phyloP scores from a whole-genome alignment of 176 grass and related monocot species.

The Cocos nucifera region DNA sequence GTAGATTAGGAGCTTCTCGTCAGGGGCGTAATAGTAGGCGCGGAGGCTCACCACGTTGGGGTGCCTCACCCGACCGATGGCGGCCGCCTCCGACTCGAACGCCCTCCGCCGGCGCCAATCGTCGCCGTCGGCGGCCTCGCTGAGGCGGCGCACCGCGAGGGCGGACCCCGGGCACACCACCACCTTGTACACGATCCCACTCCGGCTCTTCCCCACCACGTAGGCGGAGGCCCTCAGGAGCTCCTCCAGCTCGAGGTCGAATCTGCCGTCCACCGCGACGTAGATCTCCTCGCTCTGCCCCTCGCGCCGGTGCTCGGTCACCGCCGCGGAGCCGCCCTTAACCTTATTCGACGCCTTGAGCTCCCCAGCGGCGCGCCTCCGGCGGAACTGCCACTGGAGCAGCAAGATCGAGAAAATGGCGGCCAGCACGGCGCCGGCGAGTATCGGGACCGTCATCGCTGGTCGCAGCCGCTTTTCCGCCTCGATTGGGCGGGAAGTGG shows the following conservation, averaged over 20 bases:
- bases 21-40: constrained; percentile 94
- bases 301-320: constrained; percentile 31
- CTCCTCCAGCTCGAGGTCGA: constrained; percentile 89
- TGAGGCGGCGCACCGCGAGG: constrained; percentile 76
- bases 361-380: constrained; percentile 31
- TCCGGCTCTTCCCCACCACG: constrained; percentile 85
- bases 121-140: constrained; percentile 65
- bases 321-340: constrained; percentile 23
- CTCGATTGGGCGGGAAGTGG: constrained; percentile 21
- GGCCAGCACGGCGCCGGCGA: constrained; percentile 37
- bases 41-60: constrained; percentile 77
- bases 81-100: constrained; percentile 67
- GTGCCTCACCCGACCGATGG: constrained; percentile 65
- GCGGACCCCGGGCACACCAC: constrained; percentile 39
- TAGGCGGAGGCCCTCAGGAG: constrained; percentile 80
- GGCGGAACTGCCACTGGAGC: constrained; percentile 80
- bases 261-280: constrained; percentile 75
- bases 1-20: constrained; percentile 98
- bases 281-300: constrained; percentile 69
- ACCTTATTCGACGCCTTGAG: constrained; percentile 42
- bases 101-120: constrained; percentile 65
- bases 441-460: constrained; percentile 39
- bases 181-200: constrained; percentile 86
- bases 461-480: constrained; percentile 26
- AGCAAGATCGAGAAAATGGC: constrained; percentile 37